These are phyloP conservation scores for Chlamydomonas sphaeroides DNA, from an alignment of 139 green algal genomes.

Conservation along the genomic window DNA sequence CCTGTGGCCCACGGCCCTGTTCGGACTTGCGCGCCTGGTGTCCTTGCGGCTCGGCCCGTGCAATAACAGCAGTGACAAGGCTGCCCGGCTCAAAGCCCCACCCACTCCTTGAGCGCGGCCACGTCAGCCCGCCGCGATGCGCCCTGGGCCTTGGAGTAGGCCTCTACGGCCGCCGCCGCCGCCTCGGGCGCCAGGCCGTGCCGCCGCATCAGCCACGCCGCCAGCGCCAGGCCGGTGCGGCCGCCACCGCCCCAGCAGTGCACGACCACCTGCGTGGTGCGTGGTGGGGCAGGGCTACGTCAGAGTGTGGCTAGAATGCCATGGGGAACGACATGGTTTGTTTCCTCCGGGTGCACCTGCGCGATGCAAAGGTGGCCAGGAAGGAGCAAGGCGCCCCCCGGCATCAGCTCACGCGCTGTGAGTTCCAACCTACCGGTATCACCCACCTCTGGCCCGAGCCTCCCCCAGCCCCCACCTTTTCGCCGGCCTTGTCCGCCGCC, in stretches of 20 bases:
- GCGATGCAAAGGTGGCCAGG: too few relatives aligned
- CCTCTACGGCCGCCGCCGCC: constrained; percentile 8
- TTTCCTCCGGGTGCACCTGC: too few relatives aligned
- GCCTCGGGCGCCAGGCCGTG: constrained; percentile 28
- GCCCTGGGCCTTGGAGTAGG: constrained; percentile 10
- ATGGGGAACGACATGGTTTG: too few relatives aligned
- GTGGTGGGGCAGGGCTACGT: too few relatives aligned
- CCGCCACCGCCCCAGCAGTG: constrained; percentile 63
- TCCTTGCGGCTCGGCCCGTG: too few relatives aligned
- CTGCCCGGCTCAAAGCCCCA: too few relatives aligned
- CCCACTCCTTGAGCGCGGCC: constrained; percentile 18
- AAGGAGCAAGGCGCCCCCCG: too few relatives aligned
- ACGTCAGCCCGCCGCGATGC: constrained; percentile 49
- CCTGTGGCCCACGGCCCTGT: too few relatives aligned
- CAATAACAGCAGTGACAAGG: too few relatives aligned
- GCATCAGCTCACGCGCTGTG: too few relatives aligned
- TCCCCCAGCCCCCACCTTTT: background rate
- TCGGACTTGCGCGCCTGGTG: too few relatives aligned
- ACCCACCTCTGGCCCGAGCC: background rate
- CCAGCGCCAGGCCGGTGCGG: constrained; percentile 51
- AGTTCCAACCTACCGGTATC: too few relatives aligned
- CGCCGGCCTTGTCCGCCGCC: background rate
- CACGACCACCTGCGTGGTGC: constrained; percentile 41
- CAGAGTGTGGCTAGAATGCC: background rate
- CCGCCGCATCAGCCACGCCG: constrained; percentile 32